Evolutionary conservation across 352 stramenopile species (phyloP).

Genomic region (Aphanomyces invadans): DNA sequence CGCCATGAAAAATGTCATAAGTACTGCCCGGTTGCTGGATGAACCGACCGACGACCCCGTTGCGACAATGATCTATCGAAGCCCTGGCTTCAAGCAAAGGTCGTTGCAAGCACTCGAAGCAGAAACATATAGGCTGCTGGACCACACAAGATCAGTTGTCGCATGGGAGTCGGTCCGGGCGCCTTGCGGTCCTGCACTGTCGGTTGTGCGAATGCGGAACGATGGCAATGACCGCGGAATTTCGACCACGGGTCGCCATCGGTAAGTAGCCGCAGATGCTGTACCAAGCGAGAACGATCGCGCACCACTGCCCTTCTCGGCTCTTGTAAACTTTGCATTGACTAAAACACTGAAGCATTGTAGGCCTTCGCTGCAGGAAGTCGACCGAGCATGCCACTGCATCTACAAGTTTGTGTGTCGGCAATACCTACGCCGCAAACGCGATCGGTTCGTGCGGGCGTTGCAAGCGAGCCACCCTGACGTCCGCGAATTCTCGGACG

Average conservation of each 20-base stretch:
- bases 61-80: conserved; percentile 1
- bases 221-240: too few relatives aligned
- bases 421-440: not conserved
- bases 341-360: too few relatives aligned
- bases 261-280: not conserved
- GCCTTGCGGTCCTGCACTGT: not conserved
- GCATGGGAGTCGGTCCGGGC: not conserved
- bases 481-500: not conserved
- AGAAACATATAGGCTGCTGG: conserved; percentile 2
- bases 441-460: not conserved
- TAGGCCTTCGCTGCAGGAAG: not conserved
- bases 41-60: not conserved
- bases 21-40: not conserved
- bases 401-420: conserved; percentile 14
- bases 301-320: too few relatives aligned
- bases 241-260: too few relatives aligned
- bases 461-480: not conserved
- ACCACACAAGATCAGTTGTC: not conserved
- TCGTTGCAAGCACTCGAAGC: not conserved
- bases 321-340: too few relatives aligned
- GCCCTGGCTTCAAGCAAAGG: not conserved
- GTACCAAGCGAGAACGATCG: too few relatives aligned
- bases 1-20: not conserved
- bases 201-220: not conserved
- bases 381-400: not conserved